Evolutionary conservation across 306 rosid genomes (phyloP).

Genomic region (Notholithocarpus densiflorus): DNA sequence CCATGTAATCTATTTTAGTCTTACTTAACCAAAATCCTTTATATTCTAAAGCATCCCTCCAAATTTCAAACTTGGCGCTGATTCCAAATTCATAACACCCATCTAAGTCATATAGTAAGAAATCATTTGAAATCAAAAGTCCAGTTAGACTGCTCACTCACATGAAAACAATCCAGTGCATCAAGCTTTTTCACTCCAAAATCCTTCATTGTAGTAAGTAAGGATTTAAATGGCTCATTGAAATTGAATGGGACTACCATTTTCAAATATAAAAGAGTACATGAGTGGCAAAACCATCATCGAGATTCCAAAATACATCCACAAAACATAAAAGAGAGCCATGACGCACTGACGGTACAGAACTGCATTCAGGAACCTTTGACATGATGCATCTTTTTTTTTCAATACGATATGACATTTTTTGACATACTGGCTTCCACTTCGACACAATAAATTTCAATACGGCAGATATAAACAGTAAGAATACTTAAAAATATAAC

Average conservation of each 20-base stretch:
- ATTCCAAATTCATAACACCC: neutral
- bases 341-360: neutral
- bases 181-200: neutral
- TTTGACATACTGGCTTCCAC: neutral
- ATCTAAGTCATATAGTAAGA: neutral
- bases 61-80: too few species aligned
- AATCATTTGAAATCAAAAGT: neutral
- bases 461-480: neutral
- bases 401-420: neutral
- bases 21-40: too few species aligned
- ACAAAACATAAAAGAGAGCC: neutral
- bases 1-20: too few species aligned
- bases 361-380: neutral
- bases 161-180: neutral
- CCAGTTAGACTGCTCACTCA: neutral
- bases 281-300: neutral
- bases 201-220: neutral
- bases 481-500: neutral
- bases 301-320: neutral
- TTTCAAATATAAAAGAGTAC: neutral
- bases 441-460: neutral
- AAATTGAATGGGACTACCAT: neutral
- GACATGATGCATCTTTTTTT: neutral
- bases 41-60: too few species aligned
- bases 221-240: neutral